phyloP scores from a whole-genome alignment of 345 rosid species.

The Turnera subulata region DNA sequence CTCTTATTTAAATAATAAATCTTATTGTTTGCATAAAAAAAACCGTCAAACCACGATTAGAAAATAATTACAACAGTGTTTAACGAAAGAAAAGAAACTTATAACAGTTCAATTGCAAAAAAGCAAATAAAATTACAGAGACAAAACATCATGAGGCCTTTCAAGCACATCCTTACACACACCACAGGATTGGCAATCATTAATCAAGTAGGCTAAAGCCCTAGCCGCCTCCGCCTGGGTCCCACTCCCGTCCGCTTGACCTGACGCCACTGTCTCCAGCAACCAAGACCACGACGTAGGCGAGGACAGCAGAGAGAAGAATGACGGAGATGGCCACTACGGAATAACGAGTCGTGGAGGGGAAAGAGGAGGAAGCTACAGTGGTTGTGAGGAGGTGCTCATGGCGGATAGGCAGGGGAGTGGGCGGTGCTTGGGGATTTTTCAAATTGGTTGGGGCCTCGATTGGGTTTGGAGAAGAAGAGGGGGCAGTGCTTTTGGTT shows the following conservation, averaged over 20 bases:
- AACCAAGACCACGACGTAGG: constrained; percentile 59
- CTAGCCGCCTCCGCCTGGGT: constrained; percentile 95
- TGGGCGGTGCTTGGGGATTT: constrained; percentile 22
- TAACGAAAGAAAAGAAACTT: too few species aligned
- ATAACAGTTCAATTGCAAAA: too few species aligned
- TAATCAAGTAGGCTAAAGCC: constrained; percentile 81
- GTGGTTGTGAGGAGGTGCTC: constrained; percentile 14
- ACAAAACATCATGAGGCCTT: constrained; percentile 82
- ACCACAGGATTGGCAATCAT: constrained; percentile 78
- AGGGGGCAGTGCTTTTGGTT: constrained; percentile 9
- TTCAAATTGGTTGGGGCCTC: constrained; percentile 27
- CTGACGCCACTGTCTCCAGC: constrained; percentile 69
- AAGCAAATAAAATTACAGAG: too few species aligned
- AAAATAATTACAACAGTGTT: too few species aligned
- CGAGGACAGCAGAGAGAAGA: constrained; percentile 44
- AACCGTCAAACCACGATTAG: too few species aligned
- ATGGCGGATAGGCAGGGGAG: constrained; percentile 13
- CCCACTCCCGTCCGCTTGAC: constrained; percentile 47
- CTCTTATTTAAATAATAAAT: too few species aligned
- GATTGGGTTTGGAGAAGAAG: constrained; percentile 26
- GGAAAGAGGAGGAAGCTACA: constrained; percentile 15
- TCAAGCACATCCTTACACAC: constrained; percentile 69
- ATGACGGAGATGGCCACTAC: constrained; percentile 55
- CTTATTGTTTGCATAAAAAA: too few species aligned
- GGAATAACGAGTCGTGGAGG: constrained; percentile 35